Percentiles rank a stretch among this genome's conserved stretches.
phyloP scores from a whole-genome alignment of 768 basidiomycete genomes.

The Calvatia gigantea region DNA sequence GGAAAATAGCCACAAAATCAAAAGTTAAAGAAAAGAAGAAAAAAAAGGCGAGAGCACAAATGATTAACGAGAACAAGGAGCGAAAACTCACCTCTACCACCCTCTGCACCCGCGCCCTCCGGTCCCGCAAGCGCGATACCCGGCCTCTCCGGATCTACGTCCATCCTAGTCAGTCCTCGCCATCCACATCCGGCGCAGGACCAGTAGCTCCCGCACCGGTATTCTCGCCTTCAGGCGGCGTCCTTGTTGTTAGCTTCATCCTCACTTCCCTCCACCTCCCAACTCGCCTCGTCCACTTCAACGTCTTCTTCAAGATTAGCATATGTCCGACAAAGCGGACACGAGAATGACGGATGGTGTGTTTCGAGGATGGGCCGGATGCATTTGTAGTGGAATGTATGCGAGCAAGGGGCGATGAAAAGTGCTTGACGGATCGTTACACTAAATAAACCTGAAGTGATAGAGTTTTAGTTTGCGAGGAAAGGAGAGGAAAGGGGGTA shows the following conservation, averaged over 20 bases:
- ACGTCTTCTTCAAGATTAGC: conserved; percentile 96
- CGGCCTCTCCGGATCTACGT: background rate
- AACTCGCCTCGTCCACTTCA: conserved; percentile 47
- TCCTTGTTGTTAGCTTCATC: conserved; percentile 19
- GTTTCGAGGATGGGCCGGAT: conserved; percentile 84
- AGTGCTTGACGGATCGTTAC: conserved; percentile 94
- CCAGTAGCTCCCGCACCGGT: conserved; percentile 4
- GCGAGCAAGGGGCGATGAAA: conserved; percentile 97
- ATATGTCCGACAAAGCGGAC: conserved; percentile 92
- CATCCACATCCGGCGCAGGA: conserved; percentile 16
- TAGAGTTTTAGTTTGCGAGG: conserved; percentile 2
- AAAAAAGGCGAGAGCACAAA: background rate
- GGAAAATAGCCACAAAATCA: background rate
- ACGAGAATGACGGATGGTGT: conserved; percentile 93
- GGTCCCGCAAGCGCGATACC: background rate
- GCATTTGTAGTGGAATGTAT: conserved; percentile 96
- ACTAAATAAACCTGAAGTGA: conserved; percentile 54
- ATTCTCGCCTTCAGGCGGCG: conserved; percentile 10
- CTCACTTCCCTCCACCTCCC: conserved; percentile 22
- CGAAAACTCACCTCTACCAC: too few species aligned
- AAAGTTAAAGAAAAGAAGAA: background rate
- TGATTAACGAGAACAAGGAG: too few species aligned
- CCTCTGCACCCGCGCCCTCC: background rate
- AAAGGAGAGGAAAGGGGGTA: conserved; percentile 1
- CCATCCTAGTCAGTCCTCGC: conserved; percentile 14